Evolutionary conservation across 1,284 basidiomycete species (phyloP), one percentile per base, ranked within the genome.

Genomic region (Leccinum griseonigrum): DNA sequence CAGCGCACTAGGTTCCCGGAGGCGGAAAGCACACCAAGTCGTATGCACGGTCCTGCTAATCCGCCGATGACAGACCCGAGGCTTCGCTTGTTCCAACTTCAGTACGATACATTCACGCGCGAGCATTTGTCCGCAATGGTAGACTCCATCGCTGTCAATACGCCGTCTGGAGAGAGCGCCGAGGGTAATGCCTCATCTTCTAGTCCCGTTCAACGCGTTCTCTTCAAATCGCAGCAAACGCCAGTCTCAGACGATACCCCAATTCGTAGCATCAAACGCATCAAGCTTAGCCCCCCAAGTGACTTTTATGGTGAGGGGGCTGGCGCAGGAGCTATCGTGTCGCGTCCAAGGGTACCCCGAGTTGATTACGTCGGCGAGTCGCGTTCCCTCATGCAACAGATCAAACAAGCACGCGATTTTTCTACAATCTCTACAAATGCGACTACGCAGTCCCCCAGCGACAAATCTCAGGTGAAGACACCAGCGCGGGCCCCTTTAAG

Each of bases 101-200:
- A 92, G 64, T 97, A 97, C 72, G 95, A 98, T 75, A 96, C 95
- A 0, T 94, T 91, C 71, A 97, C 95, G 2, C 86, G 94, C 40
- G 91, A 96, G 51, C 93, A 97, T 72, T 85, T 98, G 55, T 93
- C 92, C 1, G 93, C 91, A 1, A 84, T 98, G 74, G 92, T 95
- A 1, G 94, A 97, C 68, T 94, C 89, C 11, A 94, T 95, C 65
- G 92, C 88, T 26, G 81, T 91, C 46, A 90, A 91, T 65, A 88
- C 90, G 0, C 86, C 87, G 0, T 87, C 88, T 22, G 86, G 81
- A 36, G 77, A 72, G 11, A 82, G 76, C 56, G 72, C 68, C 1
- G 72, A 74, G 29, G 75, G 72, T 3, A 80, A 79, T 5, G 77
- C 74, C 4, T 81, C 81, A 10, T 80, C 81, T 14, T 74, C 78